phyloP scores from a whole-genome alignment of 2,329 filamentous ascomycete genomes.

The Myotisia sp. region DNA sequence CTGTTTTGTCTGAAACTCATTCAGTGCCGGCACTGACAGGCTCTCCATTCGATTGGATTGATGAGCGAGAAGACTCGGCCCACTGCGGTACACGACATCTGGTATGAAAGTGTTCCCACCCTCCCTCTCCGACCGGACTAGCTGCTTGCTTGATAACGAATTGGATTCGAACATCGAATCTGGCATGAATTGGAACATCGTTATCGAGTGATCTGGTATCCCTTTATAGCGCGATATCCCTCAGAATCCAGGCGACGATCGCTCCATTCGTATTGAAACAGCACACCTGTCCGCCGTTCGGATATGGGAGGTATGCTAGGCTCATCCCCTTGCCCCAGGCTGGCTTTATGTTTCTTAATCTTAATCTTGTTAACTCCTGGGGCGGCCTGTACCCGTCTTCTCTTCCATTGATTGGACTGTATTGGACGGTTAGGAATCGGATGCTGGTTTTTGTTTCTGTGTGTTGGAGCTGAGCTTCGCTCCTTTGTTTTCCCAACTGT shows the following conservation, averaged over 20 bases:
- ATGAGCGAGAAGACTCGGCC: conserved; percentile 10
- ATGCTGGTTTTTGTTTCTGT: conserved; percentile 31
- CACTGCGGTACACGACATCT: conserved; percentile 19
- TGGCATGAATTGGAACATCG: no score
- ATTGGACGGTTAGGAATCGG: conserved; percentile 30
- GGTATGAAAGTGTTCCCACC: conserved; percentile 21
- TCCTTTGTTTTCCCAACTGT: no score
- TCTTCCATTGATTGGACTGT: conserved; percentile 18
- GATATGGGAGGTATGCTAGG: no score
- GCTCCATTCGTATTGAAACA: no score
- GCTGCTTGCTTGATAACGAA: no score
- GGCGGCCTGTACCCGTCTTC: conserved; percentile 17
- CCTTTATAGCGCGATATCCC: no score
- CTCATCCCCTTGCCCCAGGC: conserved; percentile 41
- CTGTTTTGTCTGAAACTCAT: conserved; percentile 21
- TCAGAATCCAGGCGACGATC: no score
- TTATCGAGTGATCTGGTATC: no score
- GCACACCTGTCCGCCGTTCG: no score
- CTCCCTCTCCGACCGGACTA: conserved; percentile 9
- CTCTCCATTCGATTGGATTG: conserved; percentile 13
- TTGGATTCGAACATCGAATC: no score
- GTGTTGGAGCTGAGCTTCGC: conserved; percentile 29
- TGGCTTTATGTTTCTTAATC: conserved; percentile 20
- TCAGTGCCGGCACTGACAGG: conserved; percentile 28
- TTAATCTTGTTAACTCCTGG: conserved; percentile 18